Base-by-base conservation (phyloP, 108 stramenopile species). In the Parietichytrium sp. region DNA sequence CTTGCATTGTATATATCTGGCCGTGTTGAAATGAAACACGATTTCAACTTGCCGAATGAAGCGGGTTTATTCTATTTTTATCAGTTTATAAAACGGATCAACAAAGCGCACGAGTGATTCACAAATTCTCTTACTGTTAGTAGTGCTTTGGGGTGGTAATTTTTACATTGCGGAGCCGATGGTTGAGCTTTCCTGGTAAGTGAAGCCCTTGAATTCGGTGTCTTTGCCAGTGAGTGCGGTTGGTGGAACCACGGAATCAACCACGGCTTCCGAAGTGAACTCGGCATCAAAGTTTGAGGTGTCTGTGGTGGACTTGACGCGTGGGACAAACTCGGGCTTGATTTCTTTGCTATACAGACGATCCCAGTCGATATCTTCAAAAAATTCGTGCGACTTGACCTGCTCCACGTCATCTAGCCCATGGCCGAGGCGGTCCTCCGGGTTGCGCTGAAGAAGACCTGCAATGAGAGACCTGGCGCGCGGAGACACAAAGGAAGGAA, bases 381-480 rank as follows among this genome's bases (percentile, higher is more conserved):
- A 99, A 86, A 97, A 98, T 0, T 91, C 87, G 84, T 96, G 95
- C 4, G 79, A 80, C 55, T 94, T 94, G 45, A 98, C 94, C 48
- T 95, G 94, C 48, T 91, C 92, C 2, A 95, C 94, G 84, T 96
- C 96, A 10, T 83, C 89, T 1, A 92, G 91, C 6, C 96, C 94
- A 80, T 90, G 91, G 23, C 98, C 98, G 13, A 99, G 88, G 61
- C 98, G 89, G 79, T 86, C 72, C 0, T 83, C 82, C 3, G 97
- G 96, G 79, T 98, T 94, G 54, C 94, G 93, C 4, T 93, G 94
- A 20, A 99, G 88, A 47, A 99, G 84, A 29, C 93, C 93, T 15
- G 86, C 78, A 3, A 97, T 85, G 23, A 97, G 49, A 33, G 55
- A 47, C 53, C 83, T 82, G 1, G 97, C 91, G 3, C 84, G 55